A percentile compares a stretch with the other conserved stretches of the same genome.
These are phyloP conservation scores for Termitomyces sp. DNA, from an alignment of 768 basidiomycete genomes.

Conservation along the genomic window DNA sequence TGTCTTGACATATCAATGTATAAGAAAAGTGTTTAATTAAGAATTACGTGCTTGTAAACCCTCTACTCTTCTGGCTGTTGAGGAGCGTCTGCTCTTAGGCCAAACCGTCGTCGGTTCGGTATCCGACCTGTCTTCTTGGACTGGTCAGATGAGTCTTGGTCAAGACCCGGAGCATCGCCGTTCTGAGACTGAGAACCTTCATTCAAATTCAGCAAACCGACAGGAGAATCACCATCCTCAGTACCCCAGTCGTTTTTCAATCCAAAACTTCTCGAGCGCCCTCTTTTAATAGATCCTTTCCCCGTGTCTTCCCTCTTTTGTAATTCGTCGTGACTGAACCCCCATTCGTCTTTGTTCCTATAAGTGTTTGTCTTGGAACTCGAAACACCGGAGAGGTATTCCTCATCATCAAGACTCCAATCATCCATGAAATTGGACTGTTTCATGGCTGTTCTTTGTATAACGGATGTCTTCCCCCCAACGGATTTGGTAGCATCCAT, in stretches of 20 bases:
- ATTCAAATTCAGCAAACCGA: neutral
- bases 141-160: neutral
- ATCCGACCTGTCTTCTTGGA: neutral
- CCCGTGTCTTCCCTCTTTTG: neutral
- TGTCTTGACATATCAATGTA: neutral
- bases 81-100: neutral
- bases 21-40: neutral
- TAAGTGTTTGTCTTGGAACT: neutral
- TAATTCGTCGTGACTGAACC: neutral
- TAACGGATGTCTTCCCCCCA: neutral
- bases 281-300: neutral
- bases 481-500: neutral
- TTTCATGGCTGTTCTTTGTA: neutral
- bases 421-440: neutral
- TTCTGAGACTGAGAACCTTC: neutral
- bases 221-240: neutral
- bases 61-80: neutral
- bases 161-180: neutral
- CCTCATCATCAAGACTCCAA: neutral
- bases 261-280: neutral
- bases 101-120: neutral
- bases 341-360: neutral
- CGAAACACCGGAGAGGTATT: neutral
- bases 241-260: neutral
- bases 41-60: neutral